These are phyloP conservation scores for Vitellaria paradoxa DNA, from an alignment of 179 eudicot genomes.

Conservation along the genomic window DNA sequence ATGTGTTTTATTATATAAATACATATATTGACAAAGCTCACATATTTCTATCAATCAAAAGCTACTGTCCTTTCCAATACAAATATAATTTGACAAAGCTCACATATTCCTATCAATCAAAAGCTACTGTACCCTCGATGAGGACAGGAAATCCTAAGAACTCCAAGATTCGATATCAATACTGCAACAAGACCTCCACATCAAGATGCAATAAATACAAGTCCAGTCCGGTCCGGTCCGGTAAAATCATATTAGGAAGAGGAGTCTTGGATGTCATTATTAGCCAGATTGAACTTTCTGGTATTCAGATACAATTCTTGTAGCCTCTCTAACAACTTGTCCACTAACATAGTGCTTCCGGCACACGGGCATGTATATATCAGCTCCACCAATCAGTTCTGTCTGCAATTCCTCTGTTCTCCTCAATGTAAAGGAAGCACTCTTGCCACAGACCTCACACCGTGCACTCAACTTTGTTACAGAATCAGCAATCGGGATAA, in stretches of 20 bases:
- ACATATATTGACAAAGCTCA: too few species aligned
- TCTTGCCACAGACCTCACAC: conserved; percentile 78
- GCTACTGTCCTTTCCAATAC: too few species aligned
- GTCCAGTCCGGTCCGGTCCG: too few species aligned
- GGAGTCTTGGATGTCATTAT: conserved; percentile 13
- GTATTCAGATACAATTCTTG: conserved; percentile 40
- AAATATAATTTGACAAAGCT: too few species aligned
- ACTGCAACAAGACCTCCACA: neutral
- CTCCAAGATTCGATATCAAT: neutral
- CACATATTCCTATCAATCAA: too few species aligned
- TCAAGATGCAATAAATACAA: neutral
- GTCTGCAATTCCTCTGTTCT: conserved; percentile 71
- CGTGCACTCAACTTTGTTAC: conserved; percentile 83
- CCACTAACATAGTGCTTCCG: conserved; percentile 78
- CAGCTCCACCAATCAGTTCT: conserved; percentile 82
- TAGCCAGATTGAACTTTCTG: conserved; percentile 32
- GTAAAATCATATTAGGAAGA: neutral
- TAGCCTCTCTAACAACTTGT: conserved; percentile 54
- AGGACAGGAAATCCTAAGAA: too few species aligned
- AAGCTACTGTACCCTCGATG: too few species aligned
- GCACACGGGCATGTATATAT: conserved; percentile 91
- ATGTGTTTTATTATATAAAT: too few species aligned
- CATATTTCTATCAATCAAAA: too few species aligned
- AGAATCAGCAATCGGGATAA: conserved; percentile 85
- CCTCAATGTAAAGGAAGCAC: conserved; percentile 78